Base-by-base conservation (phyloP, 495 filamentous ascomycete species). In the Penicillium robsamsonii region DNA sequence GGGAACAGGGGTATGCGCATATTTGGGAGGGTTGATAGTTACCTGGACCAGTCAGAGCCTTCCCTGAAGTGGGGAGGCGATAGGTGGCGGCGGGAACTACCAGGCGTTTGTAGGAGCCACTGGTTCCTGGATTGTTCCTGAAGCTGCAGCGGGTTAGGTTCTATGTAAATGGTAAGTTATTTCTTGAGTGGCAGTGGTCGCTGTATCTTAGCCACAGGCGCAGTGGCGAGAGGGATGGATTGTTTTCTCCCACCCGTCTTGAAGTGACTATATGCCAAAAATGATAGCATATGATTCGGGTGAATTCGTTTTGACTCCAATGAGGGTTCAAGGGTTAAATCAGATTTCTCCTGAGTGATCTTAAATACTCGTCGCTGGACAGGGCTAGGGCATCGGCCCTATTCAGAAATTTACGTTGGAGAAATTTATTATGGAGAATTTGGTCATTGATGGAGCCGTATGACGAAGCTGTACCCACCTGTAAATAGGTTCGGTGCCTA, bases 371-470 rank as follows among this genome's bases (percentile, higher is more conserved):
- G 7, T 46, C 24, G 40, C 46, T 59, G 17, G 52, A 22, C 42
- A 38, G 22, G 44, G 29, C 51, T 56, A 59, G 57, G 57, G 57
- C 46, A 55, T 40, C 24, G 50, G 46, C 51, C 57, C 57, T 59
- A 56, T 46, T 30, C 42, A 27, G 50, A 37, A 24, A 37, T 55
- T 51, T 33, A 38, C 43, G 11, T 22, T 30, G 24, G 41, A 4
- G 50, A 41, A 43, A 45, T 44, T 59, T 55, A 55, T 49, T 59
- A 59, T 59, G 51, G 45, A 55, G 51, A 35, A 55, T 50, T 29
- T 20, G 13, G 57, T 59, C 57, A 59, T 59, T 37, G 50, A 50
- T 59, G 57, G 51, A 48, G 15, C 50, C 57, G 15, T 48, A 20
- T 43, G 57, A 59, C 10, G 18, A 24, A 4, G 41, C 0, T 20